phyloP scores from a whole-genome alignment of 257 asterid genomes.

The Salvia splendens region DNA sequence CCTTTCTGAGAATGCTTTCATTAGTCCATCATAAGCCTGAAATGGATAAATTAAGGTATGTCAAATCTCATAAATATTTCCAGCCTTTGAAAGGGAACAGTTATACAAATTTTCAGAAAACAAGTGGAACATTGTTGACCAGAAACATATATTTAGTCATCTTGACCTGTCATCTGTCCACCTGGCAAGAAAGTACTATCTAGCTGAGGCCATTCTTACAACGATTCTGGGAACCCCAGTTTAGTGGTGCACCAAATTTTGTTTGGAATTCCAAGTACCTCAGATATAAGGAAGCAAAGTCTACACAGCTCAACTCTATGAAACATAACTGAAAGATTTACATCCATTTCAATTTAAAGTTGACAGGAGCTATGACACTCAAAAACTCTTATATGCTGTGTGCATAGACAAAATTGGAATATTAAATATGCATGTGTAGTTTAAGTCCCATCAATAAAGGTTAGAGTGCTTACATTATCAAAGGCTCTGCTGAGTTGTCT shows the following conservation, averaged over 20 bases:
- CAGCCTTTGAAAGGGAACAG: conserved; percentile 13
- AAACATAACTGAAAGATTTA: conserved; percentile 17
- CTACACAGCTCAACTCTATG: conserved; percentile 20
- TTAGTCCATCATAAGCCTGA: conserved; percentile 93
- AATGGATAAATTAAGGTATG: conserved; percentile 24
- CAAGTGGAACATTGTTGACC: conserved; percentile 6
- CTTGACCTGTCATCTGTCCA: conserved; percentile 16
- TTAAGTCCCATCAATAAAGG: conserved; percentile 30
- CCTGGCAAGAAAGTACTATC: conserved; percentile 11
- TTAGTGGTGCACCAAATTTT: conserved; percentile 5
- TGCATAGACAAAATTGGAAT: conserved; percentile 19
- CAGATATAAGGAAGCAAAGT: conserved; percentile 1
- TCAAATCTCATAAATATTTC: conserved; percentile 33
- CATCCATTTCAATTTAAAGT: conserved; percentile 9
- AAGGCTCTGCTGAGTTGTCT: conserved; percentile 93
- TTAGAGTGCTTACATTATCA: conserved; percentile 64
- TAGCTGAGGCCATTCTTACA: not conserved
- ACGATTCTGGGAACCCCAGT: not conserved
- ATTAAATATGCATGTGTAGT: not conserved
- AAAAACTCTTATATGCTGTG: not conserved
- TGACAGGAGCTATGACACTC: conserved; percentile 3
- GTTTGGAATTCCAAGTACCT: not conserved
- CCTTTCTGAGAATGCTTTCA: conserved; percentile 90
- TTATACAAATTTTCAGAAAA: not conserved
- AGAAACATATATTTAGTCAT: conserved; percentile 6